Evolutionary conservation across 139 green algal genomes (phyloP), one percentile per base, ranked within the genome.

Genomic region (Asterochloris erici): DNA sequence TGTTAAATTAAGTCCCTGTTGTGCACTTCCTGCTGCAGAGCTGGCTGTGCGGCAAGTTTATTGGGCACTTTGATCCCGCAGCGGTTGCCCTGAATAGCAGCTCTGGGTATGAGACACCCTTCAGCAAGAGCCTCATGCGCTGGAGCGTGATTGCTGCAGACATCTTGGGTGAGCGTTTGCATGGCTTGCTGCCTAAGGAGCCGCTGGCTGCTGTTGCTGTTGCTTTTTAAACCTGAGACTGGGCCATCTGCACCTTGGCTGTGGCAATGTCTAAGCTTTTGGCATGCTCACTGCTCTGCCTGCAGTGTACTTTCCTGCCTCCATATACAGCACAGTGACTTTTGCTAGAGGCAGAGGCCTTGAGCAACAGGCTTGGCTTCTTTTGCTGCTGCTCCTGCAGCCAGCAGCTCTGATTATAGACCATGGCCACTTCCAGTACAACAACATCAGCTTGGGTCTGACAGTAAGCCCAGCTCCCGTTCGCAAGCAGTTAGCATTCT

Each of bases 361-460:
- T 60, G 28, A 63, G 54, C 12, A 78, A 15, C 62, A 69, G 73
- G 27, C 76, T 9, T 73, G 74, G 74, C 29, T 87, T 63, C 88
- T 95, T 0, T 77, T 83, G 4, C 83, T 81, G 11, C 79, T 93
- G 47, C 87, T 98, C 14, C 89, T 98, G 29, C 92, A 97, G 83
- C 97, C 97, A 10, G 91, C 90, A 0, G 64, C 89, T 0, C 47
- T 99, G 10, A 84, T 99, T 6, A 96, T 98, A 26, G 97, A 99
- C 90, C 97, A 99, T 83, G 97, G 95, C 6, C 97, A 99, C 88
- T 99, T 99, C 83, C 97, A 99, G 86, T 98, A 98, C 88, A 98
- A 98, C 87, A 91, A 88, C 88, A 96, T 98, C 70, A 94, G 91
- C 81, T 88, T 98, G 23, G 95, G 94, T 0, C 84, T 97, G 69